Conservation (phyloP, 2,329 filamentous ascomycete species). For the Arachnomyces sp. region DNA sequence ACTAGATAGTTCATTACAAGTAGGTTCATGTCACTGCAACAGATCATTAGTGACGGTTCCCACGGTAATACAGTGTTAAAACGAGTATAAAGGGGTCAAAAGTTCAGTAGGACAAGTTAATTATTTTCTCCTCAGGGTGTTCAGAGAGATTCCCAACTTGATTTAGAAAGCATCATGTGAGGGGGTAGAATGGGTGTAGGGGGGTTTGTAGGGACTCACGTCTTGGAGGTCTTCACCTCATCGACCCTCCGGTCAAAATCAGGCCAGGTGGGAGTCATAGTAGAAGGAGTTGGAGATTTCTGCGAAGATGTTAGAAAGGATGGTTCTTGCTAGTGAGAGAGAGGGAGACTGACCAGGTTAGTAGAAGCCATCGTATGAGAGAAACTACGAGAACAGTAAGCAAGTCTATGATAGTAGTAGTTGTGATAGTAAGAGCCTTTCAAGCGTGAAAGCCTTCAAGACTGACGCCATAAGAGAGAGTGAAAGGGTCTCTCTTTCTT, state of each 20-base stretch:
- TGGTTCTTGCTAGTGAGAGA: conserved; percentile 24
- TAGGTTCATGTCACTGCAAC: conserved; percentile 77
- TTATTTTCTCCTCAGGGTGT: conserved; percentile 78
- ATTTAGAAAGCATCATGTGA: conserved; percentile 72
- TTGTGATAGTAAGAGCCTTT: conserved; percentile 10
- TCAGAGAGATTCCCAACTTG: conserved; percentile 99
- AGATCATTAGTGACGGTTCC: no score
- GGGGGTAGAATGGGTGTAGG: conserved; percentile 24
- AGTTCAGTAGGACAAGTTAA: conserved; percentile 70
- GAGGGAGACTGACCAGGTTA: conserved; percentile 34
- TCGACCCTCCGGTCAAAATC: conserved; percentile 74
- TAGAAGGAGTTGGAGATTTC: conserved; percentile 64
- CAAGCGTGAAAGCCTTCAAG: conserved; percentile 26
- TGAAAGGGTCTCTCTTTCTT: conserved; percentile 8
- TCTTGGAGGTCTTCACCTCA: conserved; percentile 79
- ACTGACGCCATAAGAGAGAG: conserved; percentile 26
- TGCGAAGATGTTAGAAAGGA: conserved; percentile 36
- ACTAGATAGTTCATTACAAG: conserved; percentile 95
- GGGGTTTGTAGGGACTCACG: conserved; percentile 51
- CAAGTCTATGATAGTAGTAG: conserved; percentile 9
- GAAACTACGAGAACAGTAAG: conserved; percentile 2
- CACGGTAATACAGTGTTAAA: no score
- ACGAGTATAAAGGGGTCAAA: conserved; percentile 15
- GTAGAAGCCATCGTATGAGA: conserved; percentile 29
- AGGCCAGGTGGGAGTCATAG: conserved; percentile 61